Conservation (phyloP, 2,329 filamentous ascomycete species). For the Xylariaceae sp. region DNA sequence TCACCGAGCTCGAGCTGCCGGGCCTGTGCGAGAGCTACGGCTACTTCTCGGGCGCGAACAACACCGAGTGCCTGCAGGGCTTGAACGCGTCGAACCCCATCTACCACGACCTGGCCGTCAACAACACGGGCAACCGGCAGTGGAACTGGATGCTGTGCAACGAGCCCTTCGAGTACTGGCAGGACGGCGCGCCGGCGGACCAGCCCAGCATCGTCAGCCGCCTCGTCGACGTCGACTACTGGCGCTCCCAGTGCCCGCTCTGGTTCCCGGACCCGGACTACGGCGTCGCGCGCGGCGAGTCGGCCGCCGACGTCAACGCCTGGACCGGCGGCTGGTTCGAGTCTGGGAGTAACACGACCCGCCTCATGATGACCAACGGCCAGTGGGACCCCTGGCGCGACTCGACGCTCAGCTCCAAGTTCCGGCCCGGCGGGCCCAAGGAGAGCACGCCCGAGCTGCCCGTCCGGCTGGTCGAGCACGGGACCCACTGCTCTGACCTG, state of each 20-base stretch:
- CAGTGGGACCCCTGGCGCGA: conserved; percentile 34
- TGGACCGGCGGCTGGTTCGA: conserved; percentile 35
- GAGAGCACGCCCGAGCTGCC: conserved; percentile 25
- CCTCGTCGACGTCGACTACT: conserved; percentile 27
- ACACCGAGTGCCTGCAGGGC: conserved; percentile 38
- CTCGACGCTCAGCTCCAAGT: conserved; percentile 28
- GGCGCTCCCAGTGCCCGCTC: conserved; percentile 37
- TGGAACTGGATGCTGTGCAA: conserved; percentile 53
- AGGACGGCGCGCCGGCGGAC: conserved; percentile 36
- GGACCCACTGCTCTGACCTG: conserved; percentile 33
- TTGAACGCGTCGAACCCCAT: conserved; percentile 37
- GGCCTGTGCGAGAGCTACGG: conserved; percentile 37
- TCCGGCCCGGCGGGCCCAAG: conserved; percentile 31
- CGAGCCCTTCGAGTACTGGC: conserved; percentile 34
- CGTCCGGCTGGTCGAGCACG: conserved; percentile 27
- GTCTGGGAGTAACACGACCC: conserved; percentile 25
- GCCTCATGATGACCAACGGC: conserved; percentile 33
- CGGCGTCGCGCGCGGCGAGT: conserved; percentile 25
- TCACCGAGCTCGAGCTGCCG: conserved; percentile 33
- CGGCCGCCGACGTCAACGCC: conserved; percentile 26
- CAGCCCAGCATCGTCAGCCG: conserved; percentile 34
- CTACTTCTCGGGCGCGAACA: conserved; percentile 34
- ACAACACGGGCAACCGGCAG: conserved; percentile 40
- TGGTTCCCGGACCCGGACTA: conserved; percentile 35
- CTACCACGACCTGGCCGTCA: conserved; percentile 27